These are phyloP conservation scores for Omphalea diandra DNA, from an alignment of 441 rosid species.

Conservation along the genomic window DNA sequence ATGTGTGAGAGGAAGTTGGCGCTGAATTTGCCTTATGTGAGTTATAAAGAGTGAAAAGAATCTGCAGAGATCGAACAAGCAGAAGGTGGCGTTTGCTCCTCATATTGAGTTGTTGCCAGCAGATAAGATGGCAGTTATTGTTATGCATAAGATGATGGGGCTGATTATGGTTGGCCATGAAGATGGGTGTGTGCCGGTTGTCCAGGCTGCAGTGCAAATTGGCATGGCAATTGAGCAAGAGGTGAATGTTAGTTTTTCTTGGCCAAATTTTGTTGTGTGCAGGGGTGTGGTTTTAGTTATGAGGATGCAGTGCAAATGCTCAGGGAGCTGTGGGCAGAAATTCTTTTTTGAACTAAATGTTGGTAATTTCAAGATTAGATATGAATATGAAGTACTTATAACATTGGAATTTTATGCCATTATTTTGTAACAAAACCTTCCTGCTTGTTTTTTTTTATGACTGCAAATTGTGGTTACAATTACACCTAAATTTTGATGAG, in stretches of 20 bases:
- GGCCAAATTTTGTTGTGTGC: background rate
- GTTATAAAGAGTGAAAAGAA: conserved; percentile 73
- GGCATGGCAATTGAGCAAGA: conserved; percentile 89
- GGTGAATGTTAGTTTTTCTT: conserved; percentile 37
- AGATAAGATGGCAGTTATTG: conserved; percentile 89
- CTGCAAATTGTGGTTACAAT: too few relatives aligned
- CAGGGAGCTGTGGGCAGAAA: background rate
- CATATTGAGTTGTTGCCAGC: conserved; percentile 72
- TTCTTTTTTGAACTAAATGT: background rate
- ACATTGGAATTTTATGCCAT: background rate
- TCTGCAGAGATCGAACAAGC: conserved; percentile 56
- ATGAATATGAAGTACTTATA: background rate
- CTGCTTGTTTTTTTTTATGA: background rate
- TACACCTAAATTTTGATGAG: too few relatives aligned
- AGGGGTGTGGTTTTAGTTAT: background rate
- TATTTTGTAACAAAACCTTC: background rate
- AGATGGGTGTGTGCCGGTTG: conserved; percentile 72
- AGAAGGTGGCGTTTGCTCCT: conserved; percentile 79
- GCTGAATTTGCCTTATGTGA: conserved; percentile 77
- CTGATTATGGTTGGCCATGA: conserved; percentile 62
- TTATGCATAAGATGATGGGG: conserved; percentile 93
- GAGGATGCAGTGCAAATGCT: background rate
- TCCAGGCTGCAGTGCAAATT: conserved; percentile 80
- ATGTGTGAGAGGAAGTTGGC: conserved; percentile 80
- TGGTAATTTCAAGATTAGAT: background rate